Percentiles rank a stretch among this genome's conserved stretches.
phyloP scores from a whole-genome alignment of 768 basidiomycete species.

The Lentinula detonsa region DNA sequence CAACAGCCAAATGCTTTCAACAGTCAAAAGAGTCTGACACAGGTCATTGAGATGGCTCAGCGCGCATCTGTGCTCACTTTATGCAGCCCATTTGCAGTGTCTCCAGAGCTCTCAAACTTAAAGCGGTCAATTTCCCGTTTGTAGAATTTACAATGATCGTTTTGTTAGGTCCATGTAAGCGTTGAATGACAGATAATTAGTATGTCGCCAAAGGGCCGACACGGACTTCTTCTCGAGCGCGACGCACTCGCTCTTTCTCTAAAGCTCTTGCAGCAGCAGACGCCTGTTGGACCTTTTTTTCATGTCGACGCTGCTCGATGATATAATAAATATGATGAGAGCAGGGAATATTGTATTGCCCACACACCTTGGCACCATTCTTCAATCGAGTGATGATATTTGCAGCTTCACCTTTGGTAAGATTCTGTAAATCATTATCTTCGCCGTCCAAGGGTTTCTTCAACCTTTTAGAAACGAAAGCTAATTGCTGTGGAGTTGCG shows the following conservation, averaged over 20 bases:
- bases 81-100: slow-evolving; percentile 54
- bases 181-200: neutral
- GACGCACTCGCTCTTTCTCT: slow-evolving; percentile 45
- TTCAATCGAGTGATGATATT: slow-evolving; percentile 72
- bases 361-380: slow-evolving; percentile 65
- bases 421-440: slow-evolving; percentile 24
- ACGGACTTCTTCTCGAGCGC: slow-evolving; percentile 47
- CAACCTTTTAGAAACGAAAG: slow-evolving; percentile 43
- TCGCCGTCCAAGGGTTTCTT: slow-evolving; percentile 13
- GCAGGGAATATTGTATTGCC: neutral
- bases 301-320: slow-evolving; percentile 41
- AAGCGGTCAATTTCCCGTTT: neutral
- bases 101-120: slow-evolving; percentile 46
- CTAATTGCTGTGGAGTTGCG: slow-evolving; percentile 58
- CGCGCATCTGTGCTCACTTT: slow-evolving; percentile 58
- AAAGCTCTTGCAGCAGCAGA: slow-evolving; percentile 25
- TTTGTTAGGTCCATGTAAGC: neutral
- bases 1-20: slow-evolving; percentile 37
- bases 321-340: neutral
- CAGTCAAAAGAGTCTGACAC: slow-evolving; percentile 36
- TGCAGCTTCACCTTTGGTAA: slow-evolving; percentile 79
- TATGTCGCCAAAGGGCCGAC: slow-evolving; percentile 48
- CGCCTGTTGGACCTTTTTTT: slow-evolving; percentile 41
- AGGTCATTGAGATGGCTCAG: slow-evolving; percentile 52
- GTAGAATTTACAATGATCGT: neutral